A percentile compares a stretch with the other conserved stretches of the same genome.
Evolutionary conservation across 441 rosid genomes (phyloP).

Genomic region (Brassica hybrid): DNA sequence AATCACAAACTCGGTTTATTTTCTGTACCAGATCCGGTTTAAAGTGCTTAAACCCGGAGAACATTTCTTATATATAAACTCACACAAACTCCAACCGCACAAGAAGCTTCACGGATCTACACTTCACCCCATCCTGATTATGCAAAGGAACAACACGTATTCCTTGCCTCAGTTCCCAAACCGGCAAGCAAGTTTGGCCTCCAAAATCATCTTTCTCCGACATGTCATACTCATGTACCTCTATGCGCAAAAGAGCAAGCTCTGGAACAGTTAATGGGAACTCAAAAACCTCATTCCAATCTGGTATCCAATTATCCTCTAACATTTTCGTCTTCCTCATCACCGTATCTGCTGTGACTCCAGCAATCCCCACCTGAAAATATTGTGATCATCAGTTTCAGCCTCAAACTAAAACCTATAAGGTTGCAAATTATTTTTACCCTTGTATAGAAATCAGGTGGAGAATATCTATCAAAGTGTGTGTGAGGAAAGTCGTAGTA

Average conservation of each 20-base stretch:
- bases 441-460: conserved; percentile 82
- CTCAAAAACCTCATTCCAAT: conserved; percentile 76
- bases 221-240: conserved; percentile 78
- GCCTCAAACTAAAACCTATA: not conserved
- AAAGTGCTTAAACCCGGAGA: not conserved
- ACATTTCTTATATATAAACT: conserved; percentile 13
- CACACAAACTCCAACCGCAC: conserved; percentile 61
- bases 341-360: conserved; percentile 64
- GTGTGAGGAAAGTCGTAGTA: conserved; percentile 69
- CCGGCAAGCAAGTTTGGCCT: conserved; percentile 80
- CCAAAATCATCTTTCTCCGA: conserved; percentile 83
- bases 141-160: conserved; percentile 66
- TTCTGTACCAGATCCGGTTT: conserved; percentile 9
- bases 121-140: conserved; percentile 54
- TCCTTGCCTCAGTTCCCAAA: conserved; percentile 66
- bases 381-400: not conserved
- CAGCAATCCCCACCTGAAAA: conserved; percentile 74
- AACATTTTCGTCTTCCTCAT: conserved; percentile 68
- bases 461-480: conserved; percentile 86
- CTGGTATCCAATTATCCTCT: conserved; percentile 77
- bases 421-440: conserved; percentile 39
- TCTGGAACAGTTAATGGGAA: conserved; percentile 82
- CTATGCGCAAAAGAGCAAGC: conserved; percentile 71
- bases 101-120: conserved; percentile 72
- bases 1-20: conserved; percentile 22